phyloP scores from a whole-genome alignment of 1,139 yeast species.

The Schizosaccharomyces versatilis region DNA sequence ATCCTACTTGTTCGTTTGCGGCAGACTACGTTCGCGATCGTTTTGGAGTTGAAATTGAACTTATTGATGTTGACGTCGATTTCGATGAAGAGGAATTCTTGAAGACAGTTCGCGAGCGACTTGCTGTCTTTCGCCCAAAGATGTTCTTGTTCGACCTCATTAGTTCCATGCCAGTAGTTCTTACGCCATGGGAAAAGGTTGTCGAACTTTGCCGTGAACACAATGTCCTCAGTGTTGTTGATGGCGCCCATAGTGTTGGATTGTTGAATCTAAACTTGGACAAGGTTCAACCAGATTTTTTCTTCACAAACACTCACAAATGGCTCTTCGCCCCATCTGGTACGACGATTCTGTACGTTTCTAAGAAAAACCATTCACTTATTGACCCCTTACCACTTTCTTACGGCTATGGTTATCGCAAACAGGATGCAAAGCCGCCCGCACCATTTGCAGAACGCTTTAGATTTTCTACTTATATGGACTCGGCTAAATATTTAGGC shows the following conservation, averaged over 20 bases:
- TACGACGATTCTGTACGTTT: conserved; percentile 38
- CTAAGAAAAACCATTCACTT: conserved; percentile 27
- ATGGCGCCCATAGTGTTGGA: conserved; percentile 56
- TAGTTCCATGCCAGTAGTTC: conserved; percentile 41
- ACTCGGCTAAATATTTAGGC: conserved; percentile 19
- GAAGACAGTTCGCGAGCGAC: background rate
- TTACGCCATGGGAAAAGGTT: conserved; percentile 34
- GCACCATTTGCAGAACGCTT: conserved; percentile 16
- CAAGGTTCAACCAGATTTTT: conserved; percentile 36
- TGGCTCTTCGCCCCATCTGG: conserved; percentile 40
- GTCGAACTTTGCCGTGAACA: conserved; percentile 28
- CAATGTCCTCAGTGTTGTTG: conserved; percentile 34
- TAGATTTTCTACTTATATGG: conserved; percentile 21
- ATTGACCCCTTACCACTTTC: conserved; percentile 43
- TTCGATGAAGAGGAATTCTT: background rate
- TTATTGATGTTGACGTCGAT: background rate
- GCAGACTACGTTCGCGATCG: background rate
- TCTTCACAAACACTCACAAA: conserved; percentile 43
- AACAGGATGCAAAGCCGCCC: conserved; percentile 5
- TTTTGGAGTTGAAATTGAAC: background rate
- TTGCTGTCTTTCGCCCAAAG: conserved; percentile 13
- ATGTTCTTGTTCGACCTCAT: conserved; percentile 39
- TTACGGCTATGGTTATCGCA: conserved; percentile 21
- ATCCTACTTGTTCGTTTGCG: background rate
- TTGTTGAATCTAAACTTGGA: conserved; percentile 28